These are phyloP conservation scores for Hanseniaspora uvarum DNA, from an alignment of 1,139 yeast genomes.

Conservation along the genomic window DNA sequence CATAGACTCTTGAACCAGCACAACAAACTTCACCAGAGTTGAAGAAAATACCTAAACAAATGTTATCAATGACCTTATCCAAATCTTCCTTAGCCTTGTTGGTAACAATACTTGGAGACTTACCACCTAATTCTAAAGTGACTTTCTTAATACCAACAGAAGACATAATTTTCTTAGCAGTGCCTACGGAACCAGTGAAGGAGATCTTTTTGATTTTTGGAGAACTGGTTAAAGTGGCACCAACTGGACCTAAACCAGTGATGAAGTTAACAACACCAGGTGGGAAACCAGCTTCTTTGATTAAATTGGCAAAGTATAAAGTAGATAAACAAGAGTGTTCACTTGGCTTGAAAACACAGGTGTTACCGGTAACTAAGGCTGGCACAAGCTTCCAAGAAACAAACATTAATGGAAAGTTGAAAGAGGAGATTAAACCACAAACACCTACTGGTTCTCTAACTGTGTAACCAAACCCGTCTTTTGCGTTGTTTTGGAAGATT, in stretches of 20 bases:
- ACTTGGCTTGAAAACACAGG: constrained; percentile 70
- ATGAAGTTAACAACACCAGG: constrained; percentile 68
- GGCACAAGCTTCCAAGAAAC: constrained; percentile 77
- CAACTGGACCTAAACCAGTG: constrained; percentile 56
- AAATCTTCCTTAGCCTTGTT: constrained; percentile 42
- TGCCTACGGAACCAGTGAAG: constrained; percentile 78
- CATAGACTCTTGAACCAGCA: constrained; percentile 58
- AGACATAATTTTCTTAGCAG: constrained; percentile 64
- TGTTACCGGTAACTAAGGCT: constrained; percentile 72
- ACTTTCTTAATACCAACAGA: constrained; percentile 68
- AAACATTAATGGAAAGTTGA: constrained; percentile 80
- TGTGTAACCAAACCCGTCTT: constrained; percentile 44
- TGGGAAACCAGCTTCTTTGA: constrained; percentile 68
- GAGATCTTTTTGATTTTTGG: constrained; percentile 67
- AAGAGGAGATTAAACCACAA: constrained; percentile 74
- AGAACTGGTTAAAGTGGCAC: constrained; percentile 49
- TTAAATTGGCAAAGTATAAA: constrained; percentile 49
- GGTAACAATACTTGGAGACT: constrained; percentile 54
- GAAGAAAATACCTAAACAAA: constrained; percentile 43
- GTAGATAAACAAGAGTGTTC: constrained; percentile 79
- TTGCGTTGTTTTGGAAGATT: constrained; percentile 43
- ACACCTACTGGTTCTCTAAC: constrained; percentile 61
- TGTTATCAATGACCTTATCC: constrained; percentile 40
- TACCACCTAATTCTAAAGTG: constrained; percentile 61
- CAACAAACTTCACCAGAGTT: constrained; percentile 66